These are phyloP conservation scores for Fonsecaea erecta DNA, from an alignment of 2,329 filamentous ascomycete species.

Conservation along the genomic window DNA sequence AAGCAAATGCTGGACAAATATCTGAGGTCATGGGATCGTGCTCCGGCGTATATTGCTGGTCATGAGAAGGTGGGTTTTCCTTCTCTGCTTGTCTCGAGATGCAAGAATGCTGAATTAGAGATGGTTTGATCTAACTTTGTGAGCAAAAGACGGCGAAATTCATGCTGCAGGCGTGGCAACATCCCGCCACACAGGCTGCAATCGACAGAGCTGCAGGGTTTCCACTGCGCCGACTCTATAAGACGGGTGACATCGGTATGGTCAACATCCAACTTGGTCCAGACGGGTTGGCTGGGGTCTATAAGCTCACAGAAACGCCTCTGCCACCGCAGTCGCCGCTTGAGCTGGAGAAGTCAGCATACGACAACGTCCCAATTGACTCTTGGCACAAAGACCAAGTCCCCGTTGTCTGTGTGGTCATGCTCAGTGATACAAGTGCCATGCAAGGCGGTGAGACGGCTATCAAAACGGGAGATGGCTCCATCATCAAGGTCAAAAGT, in stretches of 20 bases:
- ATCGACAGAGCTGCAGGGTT: conserved; percentile 9
- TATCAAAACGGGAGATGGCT: conserved; percentile 57
- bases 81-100: neutral
- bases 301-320: conserved; percentile 28
- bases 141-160: conserved; percentile 9
- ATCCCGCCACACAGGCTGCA: conserved; percentile 15
- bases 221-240: conserved; percentile 4
- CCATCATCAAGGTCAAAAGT: conserved; percentile 50
- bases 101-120: neutral
- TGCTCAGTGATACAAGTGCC: conserved; percentile 53
- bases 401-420: conserved; percentile 57
- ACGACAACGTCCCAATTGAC: conserved; percentile 43
- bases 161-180: conserved; percentile 12
- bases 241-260: conserved; percentile 55
- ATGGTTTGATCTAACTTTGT: neutral
- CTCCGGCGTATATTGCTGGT: conserved; percentile 7
- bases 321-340: conserved; percentile 40
- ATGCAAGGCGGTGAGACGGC: conserved; percentile 63
- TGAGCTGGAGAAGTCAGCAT: conserved; percentile 11
- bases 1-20: conserved; percentile 59
- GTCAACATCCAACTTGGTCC: conserved; percentile 58
- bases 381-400: conserved; percentile 57
- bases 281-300: conserved; percentile 11
- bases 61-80: conserved; percentile 5
- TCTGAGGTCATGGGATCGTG: conserved; percentile 38